Evolutionary conservation across 768 basidiomycete species (phyloP).

Genomic region (Leccinum incarnatum): DNA sequence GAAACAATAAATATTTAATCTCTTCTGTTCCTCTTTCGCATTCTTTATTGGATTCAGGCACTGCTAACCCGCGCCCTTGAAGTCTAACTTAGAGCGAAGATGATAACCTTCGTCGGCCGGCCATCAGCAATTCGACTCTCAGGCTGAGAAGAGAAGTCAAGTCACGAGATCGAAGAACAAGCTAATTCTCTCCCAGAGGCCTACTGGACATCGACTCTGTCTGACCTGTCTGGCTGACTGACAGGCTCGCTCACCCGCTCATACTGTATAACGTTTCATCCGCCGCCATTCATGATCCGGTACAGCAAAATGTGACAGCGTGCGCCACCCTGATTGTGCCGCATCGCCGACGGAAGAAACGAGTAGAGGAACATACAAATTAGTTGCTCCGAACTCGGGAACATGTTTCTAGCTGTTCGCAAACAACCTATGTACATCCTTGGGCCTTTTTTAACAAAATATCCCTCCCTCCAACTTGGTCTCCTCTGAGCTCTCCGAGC

Average conservation of each 20-base stretch:
- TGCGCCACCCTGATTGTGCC: neutral
- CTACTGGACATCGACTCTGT: neutral
- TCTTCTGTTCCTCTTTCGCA: slow-evolving; percentile 3
- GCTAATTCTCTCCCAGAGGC: neutral
- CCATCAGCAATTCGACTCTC: slow-evolving; percentile 15
- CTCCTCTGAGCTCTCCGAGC: too few relatives aligned
- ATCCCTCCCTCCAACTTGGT: neutral
- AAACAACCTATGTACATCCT: neutral
- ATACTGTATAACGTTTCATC: neutral
- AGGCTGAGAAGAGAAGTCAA: slow-evolving; percentile 15
- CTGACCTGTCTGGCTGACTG: too few relatives aligned
- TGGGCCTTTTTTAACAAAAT: neutral
- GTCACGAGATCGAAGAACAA: neutral
- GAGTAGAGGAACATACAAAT: neutral
- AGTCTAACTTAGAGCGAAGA: slow-evolving; percentile 20
- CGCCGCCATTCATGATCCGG: neutral
- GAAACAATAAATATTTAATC: slow-evolving; percentile 17
- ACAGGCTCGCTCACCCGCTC: neutral
- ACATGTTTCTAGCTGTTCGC: neutral
- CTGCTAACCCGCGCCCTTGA: neutral
- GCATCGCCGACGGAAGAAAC: neutral
- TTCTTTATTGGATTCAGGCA: slow-evolving; percentile 19
- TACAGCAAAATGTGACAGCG: neutral
- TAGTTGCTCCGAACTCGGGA: neutral
- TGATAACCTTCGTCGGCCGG: slow-evolving; percentile 25